Evolutionary conservation across 495 filamentous ascomycete species (phyloP).

Genomic region (Daldinia caldariorum): DNA sequence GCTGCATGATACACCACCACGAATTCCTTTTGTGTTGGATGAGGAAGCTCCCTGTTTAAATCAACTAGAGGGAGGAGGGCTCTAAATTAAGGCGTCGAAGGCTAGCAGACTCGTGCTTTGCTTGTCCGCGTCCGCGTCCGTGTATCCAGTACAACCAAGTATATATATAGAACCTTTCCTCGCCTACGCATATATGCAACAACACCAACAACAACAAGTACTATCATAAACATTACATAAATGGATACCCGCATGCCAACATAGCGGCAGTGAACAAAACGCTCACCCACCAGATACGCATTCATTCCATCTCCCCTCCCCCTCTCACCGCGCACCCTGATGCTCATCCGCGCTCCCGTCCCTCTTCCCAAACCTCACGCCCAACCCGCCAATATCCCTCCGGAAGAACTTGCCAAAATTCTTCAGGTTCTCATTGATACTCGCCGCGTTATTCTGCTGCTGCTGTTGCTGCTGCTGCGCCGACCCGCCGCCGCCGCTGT

Average conservation of each 20-base stretch:
- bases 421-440: conserved; percentile 89
- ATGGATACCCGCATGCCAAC: too few species aligned
- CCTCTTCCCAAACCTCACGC: conserved; percentile 71
- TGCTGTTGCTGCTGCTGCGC: conserved; percentile 62
- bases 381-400: conserved; percentile 84
- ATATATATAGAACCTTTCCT: conserved; percentile 35
- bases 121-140: conserved; percentile 24
- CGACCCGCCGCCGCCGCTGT: conserved; percentile 66
- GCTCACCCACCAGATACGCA: background rate
- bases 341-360: conserved; percentile 49
- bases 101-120: background rate
- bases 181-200: conserved; percentile 4
- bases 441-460: conserved; percentile 60
- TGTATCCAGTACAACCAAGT: conserved; percentile 44
- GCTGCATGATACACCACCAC: conserved; percentile 14
- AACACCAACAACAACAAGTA: background rate
- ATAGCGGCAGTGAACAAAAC: background rate
- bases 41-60: conserved; percentile 9
- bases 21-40: conserved; percentile 34
- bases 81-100: conserved; percentile 13
- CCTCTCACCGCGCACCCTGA: background rate
- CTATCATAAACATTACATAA: background rate
- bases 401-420: conserved; percentile 97
- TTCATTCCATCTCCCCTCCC: background rate
- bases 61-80: background rate